Evolutionary conservation across 495 filamentous ascomycete species (phyloP), one percentile per base, ranked within the genome.

Genomic region (Melanomma pulvis-pyrius): DNA sequence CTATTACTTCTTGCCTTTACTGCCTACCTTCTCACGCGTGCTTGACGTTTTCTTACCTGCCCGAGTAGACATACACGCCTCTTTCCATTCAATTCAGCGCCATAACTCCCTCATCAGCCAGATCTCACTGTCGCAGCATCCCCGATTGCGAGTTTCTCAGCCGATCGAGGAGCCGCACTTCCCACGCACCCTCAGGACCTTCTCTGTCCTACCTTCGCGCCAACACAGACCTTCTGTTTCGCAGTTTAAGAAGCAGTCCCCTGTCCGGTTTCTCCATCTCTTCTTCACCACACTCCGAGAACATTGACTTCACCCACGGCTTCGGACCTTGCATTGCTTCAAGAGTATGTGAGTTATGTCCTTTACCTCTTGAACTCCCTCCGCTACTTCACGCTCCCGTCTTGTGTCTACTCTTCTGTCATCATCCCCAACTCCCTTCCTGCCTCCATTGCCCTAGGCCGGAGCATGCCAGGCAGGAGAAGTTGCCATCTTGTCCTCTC

Each of bases 271-370:
- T 19, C 59, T 61, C 47, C 59, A 36, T 52, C 48, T 61, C 59
- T 52, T 61, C 32, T 61, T 39, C 47, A 49, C 34, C 58, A 24
- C 58, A 61, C 58, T 50, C 58, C 24, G n/a, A 44, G 24, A 19
- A 9, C 21, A 22, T 39, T 34, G 15, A 32, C 32, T 36, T 13
- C 32, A 36, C 32, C 32, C 32, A 36, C 32, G 13, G 13, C 32
- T 13, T 36, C 32, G 32, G 6, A 36, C 32, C 13, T 36, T 36
- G 25, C 52, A 56, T 56, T 26, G 15, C 52, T 49, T 49, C 46
- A 17, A 25, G 7, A 19, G 46, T 25, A 49, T 49, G 32, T 36
- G 6, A 13, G 6, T 13, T 13, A 6, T 36, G 6, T 13, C 13
- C 13, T 13, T 36, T 13, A 13, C 32, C 6, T 36, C 6, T 36